phyloP scores from a whole-genome alignment of 2,329 filamentous ascomycete species.

The Neurospora sp. region DNA sequence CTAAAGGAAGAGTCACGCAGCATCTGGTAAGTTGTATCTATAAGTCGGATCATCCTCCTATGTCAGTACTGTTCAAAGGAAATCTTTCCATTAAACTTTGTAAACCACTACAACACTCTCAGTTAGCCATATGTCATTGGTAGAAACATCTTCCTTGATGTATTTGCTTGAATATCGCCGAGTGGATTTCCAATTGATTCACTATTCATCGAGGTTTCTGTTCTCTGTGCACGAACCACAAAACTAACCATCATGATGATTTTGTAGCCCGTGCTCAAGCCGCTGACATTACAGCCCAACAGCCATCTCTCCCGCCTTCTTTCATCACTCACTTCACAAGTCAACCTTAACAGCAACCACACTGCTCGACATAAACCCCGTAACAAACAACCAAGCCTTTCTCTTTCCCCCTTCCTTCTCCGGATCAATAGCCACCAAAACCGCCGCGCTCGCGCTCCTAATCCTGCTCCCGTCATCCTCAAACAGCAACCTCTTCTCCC shows the following conservation, averaged over 20 bases:
- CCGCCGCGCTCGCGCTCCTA: constrained; percentile 38
- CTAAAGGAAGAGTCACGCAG: background rate
- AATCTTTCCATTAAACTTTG: too few species aligned
- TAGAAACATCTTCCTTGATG: background rate
- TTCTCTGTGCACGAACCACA: background rate
- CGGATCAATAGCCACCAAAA: constrained; percentile 44
- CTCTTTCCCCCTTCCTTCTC: constrained; percentile 30
- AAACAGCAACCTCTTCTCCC: constrained; percentile 41
- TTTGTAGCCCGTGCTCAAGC: background rate
- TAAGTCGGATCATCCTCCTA: too few species aligned
- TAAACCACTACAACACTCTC: background rate
- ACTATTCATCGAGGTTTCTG: background rate
- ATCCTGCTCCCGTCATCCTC: constrained; percentile 45
- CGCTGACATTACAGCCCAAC: background rate
- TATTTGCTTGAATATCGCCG: background rate
- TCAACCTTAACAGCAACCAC: constrained; percentile 44
- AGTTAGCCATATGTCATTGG: background rate
- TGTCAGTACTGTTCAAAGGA: too few species aligned
- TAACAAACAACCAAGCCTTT: constrained; percentile 48
- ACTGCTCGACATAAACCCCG: constrained; percentile 41
- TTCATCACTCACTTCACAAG: constrained; percentile 20
- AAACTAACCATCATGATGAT: too few species aligned
- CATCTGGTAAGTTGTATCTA: background rate
- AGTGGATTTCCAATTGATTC: background rate
- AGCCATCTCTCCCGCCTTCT: background rate